These are phyloP conservation scores for Populus hybrid DNA, from an alignment of 441 rosid genomes.

Conservation along the genomic window DNA sequence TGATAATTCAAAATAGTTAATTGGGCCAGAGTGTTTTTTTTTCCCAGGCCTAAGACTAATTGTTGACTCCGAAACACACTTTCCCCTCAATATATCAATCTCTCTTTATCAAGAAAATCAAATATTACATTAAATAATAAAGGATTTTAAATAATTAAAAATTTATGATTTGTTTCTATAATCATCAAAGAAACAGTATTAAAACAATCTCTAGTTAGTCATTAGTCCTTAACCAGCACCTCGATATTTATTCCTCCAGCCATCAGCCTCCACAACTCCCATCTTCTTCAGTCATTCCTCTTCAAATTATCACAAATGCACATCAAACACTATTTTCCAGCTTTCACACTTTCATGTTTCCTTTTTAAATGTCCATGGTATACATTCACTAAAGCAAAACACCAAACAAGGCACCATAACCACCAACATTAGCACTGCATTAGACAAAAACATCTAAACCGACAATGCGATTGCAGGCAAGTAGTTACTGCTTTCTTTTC, in stretches of 20 bases:
- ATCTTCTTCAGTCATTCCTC: too few species aligned
- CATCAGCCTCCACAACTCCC: background rate
- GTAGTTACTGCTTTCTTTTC: background rate
- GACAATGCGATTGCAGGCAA: conserved; percentile 22
- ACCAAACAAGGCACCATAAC: conserved; percentile 17
- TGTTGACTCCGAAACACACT: too few species aligned
- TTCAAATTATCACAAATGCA: background rate
- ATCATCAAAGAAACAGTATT: background rate
- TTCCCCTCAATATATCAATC: too few species aligned
- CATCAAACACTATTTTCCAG: background rate
- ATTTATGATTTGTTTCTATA: background rate
- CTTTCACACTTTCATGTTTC: background rate
- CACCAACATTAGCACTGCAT: background rate
- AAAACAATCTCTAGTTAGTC: background rate
- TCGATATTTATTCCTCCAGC: background rate
- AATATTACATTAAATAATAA: too few species aligned
- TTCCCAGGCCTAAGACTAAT: too few species aligned
- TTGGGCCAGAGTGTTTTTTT: too few species aligned
- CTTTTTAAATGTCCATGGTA: background rate
- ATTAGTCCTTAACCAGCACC: background rate
- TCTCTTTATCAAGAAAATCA: too few species aligned
- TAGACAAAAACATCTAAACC: conserved; percentile 3
- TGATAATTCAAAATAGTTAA: too few species aligned
- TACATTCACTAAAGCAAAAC: background rate
- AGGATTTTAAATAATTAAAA: too few species aligned